Conservation (phyloP, 2,329 filamentous ascomycete genomes). For the Diaporthe capsici region DNA sequence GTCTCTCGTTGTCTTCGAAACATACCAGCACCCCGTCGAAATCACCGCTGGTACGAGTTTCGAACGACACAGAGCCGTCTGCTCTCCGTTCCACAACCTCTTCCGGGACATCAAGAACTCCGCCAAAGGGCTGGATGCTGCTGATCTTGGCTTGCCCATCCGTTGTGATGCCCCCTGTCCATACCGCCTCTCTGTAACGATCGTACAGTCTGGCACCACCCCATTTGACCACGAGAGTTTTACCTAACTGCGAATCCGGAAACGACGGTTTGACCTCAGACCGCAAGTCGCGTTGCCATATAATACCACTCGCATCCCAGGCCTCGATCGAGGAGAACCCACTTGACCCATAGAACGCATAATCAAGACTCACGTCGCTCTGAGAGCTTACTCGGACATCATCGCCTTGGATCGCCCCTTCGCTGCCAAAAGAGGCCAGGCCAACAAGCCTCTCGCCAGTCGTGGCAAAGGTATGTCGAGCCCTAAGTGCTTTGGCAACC, state of each 20-base stretch:
- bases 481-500: conserved; percentile 46
- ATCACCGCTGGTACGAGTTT: conserved; percentile 49
- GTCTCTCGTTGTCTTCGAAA: background rate
- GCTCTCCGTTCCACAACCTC: conserved; percentile 41
- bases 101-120: conserved; percentile 45
- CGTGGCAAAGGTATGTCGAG: conserved; percentile 50
- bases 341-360: conserved; percentile 45
- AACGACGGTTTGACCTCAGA: conserved; percentile 40
- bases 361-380: conserved; percentile 43
- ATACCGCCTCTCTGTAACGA: conserved; percentile 51
- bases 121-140: conserved; percentile 46
- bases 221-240: conserved; percentile 48
- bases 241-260: conserved; percentile 20
- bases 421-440: conserved; percentile 42
- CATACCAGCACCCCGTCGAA: conserved; percentile 49
- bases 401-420: conserved; percentile 47
- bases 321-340: conserved; percentile 50
- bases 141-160: conserved; percentile 41
- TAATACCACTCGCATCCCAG: conserved; percentile 48
- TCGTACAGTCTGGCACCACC: conserved; percentile 52
- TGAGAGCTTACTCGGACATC: conserved; percentile 43
- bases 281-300: conserved; percentile 47
- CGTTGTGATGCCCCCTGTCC: conserved; percentile 49
- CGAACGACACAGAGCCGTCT: conserved; percentile 44
- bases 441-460: conserved; percentile 50